Evolutionary conservation across 1,139 yeast genomes (phyloP), one percentile per base, ranked within the genome.

Genomic region (Lodderomyces elongisporus): DNA sequence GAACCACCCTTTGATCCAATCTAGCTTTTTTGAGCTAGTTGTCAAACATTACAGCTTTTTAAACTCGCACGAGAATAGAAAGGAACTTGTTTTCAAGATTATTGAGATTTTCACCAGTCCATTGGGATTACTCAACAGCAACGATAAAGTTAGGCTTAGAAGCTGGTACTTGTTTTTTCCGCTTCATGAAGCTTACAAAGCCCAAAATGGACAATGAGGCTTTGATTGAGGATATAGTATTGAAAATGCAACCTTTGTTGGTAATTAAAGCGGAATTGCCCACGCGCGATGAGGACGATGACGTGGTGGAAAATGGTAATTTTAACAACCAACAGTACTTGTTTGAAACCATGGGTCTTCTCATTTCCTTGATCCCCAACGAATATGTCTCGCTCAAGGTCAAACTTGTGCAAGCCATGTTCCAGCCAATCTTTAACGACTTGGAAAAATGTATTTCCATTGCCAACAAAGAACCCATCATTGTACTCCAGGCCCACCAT

Each of bases 91-190:
- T 8, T 56, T 77, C 40, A 74, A 80, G 42, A 79, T 84, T 16
- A 63, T 91, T 40, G 84, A 84, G 45, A 71, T 84, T 18, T 91
- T 91, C 54, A 77, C 88, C 30, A 79, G 91, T 24, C 79, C 79
- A 18, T 68, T 79, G 46, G 97, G 96, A 10, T 74, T 91, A 40
- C 88, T 85, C 54, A 85, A 82, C 56, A 65, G 70, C 3, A 68
- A 71, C 42, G 81, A 75, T 39, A 79, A 77, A 42, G 96, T 89
- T 8, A 78, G 89, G 48, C 69, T 79, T 38, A 77, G 97, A 55
- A 72, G 93, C 33, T 91, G 98, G 96, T 91, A 87, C 54, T 64
- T 89, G 42, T 85, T 91, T 46, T n/a, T 81, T 81, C 50, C 74
- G 95, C 52, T 85, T 88, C 49, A 70, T 89, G 46, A 87, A 84